phyloP scores from a whole-genome alignment of 208 protist genomes.

The Lotmaria passim region DNA sequence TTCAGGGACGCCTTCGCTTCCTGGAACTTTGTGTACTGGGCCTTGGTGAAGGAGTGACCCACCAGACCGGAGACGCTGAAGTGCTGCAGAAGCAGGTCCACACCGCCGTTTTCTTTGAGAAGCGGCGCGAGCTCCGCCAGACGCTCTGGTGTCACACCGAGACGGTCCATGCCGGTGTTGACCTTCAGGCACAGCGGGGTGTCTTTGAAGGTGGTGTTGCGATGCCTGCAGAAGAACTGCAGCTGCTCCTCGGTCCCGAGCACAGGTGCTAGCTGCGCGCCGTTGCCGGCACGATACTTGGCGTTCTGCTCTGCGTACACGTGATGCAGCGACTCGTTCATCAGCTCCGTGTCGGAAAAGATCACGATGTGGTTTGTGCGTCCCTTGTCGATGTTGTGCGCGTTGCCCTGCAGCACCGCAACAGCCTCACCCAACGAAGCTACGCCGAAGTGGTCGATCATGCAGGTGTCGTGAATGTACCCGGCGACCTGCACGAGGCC shows the following conservation, averaged over 20 bases:
- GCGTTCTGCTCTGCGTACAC: slow-evolving; percentile 47
- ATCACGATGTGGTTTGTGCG: slow-evolving; percentile 34
- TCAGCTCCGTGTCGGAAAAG: slow-evolving; percentile 61
- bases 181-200: slow-evolving; percentile 56
- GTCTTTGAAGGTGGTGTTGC: slow-evolving; percentile 39
- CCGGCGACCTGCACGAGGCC: slow-evolving; percentile 44
- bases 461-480: slow-evolving; percentile 45
- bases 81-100: slow-evolving; percentile 56
- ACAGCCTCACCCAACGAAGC: slow-evolving; percentile 59
- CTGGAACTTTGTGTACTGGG: slow-evolving; percentile 48
- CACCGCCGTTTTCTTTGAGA: slow-evolving; percentile 46
- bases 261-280: slow-evolving; percentile 41
- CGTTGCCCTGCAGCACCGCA: slow-evolving; percentile 32
- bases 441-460: slow-evolving; percentile 47
- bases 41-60: slow-evolving; percentile 42
- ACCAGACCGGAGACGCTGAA: slow-evolving; percentile 55
- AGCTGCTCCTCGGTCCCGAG: slow-evolving; percentile 39
- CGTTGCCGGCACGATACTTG: slow-evolving; percentile 29
- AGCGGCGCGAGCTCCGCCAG: slow-evolving; percentile 38
- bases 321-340: slow-evolving; percentile 44
- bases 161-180: slow-evolving; percentile 63
- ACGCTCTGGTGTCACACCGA: slow-evolving; percentile 45
- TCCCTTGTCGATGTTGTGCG: slow-evolving; percentile 23
- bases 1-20: slow-evolving; percentile 34
- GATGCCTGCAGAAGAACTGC: slow-evolving; percentile 43